These are phyloP conservation scores for Eimeria acervulina DNA, from an alignment of 169 alveolate species.

Conservation along the genomic window DNA sequence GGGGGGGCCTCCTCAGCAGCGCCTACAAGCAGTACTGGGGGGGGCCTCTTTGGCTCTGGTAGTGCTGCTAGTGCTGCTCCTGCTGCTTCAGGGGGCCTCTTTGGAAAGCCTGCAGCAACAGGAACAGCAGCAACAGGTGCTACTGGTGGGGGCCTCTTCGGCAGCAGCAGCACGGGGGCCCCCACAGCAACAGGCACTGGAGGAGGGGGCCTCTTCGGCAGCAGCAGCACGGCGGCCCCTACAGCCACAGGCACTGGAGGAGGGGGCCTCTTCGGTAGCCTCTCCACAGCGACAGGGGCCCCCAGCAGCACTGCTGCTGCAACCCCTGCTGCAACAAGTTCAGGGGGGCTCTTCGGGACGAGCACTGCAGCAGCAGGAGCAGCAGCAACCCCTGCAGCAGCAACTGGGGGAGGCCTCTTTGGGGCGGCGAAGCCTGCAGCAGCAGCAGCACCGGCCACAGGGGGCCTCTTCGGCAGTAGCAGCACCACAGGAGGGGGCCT, in stretches of 20 bases:
- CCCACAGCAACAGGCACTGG: neutral
- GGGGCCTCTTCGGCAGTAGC: constrained; percentile 49
- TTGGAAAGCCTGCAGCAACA: constrained; percentile 31
- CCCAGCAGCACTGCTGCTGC: constrained; percentile 2
- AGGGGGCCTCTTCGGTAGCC: constrained; percentile 36
- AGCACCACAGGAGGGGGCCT: constrained; percentile 45
- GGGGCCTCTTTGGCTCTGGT: constrained; percentile 28
- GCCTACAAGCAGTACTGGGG: no score
- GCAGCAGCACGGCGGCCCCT: neutral
- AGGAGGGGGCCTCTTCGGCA: constrained; percentile 55
- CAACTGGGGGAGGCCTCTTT: constrained; percentile 25
- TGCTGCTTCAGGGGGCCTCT: constrained; percentile 33
- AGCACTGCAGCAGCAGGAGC: constrained; percentile 15
- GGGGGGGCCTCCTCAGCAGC: constrained; percentile 9
- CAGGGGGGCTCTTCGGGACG: constrained; percentile 39
- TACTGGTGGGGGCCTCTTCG: constrained; percentile 52
- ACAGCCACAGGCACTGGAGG: neutral
- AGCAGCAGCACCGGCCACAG: neutral
- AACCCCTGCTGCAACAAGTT: neutral
- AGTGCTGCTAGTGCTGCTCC: neutral
- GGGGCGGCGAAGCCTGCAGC: constrained; percentile 13
- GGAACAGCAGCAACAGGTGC: neutral
- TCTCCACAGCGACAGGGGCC: neutral
- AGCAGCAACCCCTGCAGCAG: constrained; percentile 10
- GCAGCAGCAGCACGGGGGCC: neutral